Conservation (phyloP, 2,329 filamentous ascomycete species). For the Sporothrix schenckii region DNA sequence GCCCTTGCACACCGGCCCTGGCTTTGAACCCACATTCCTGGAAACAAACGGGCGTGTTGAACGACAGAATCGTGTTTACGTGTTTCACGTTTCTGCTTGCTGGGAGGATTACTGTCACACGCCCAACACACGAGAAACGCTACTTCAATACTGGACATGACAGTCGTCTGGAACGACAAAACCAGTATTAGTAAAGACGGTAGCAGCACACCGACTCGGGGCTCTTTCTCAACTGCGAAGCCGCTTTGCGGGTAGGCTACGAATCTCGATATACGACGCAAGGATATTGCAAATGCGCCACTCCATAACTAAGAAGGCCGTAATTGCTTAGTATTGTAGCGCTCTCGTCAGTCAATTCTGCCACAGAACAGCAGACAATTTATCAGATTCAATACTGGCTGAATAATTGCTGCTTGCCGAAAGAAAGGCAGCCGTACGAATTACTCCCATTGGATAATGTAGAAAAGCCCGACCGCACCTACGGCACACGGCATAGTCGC, state of each 20-base stretch:
- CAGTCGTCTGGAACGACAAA: conserved; percentile 2
- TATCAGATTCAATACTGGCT: conserved; percentile 1
- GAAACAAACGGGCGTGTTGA: background rate
- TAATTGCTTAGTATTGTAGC: background rate
- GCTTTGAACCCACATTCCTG: too few species aligned
- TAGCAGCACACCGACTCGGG: background rate
- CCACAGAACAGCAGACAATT: background rate
- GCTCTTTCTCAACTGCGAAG: background rate
- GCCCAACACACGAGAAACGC: too few species aligned
- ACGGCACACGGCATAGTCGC: too few species aligned
- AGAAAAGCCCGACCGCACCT: background rate
- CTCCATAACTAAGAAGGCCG: too few species aligned
- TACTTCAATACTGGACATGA: background rate
- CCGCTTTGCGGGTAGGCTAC: background rate
- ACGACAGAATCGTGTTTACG: too few species aligned
- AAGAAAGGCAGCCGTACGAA: too few species aligned
- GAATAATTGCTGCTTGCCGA: background rate
- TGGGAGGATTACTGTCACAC: too few species aligned
- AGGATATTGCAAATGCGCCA: too few species aligned
- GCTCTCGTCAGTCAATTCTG: background rate
- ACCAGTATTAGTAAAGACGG: background rate
- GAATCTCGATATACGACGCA: too few species aligned
- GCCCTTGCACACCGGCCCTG: too few species aligned
- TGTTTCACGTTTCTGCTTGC: too few species aligned
- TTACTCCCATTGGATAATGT: background rate